Evolutionary conservation across 1,139 yeast species (phyloP).

Genomic region (Suhomyces ambrosiae): DNA sequence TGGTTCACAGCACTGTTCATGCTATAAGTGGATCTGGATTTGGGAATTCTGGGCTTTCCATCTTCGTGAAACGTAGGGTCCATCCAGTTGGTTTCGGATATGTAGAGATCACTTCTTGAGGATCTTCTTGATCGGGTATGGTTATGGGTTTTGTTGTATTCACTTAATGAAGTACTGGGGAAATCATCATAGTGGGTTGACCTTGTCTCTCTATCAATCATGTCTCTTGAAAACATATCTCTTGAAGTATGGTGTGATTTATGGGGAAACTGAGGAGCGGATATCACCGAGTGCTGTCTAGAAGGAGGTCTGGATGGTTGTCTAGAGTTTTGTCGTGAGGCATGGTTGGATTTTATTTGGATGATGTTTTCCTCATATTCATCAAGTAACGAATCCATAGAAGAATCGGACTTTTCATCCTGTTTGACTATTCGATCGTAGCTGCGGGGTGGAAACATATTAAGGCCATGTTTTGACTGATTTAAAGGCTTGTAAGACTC

Average conservation of each 20-base stretch:
- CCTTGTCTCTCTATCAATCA: constrained; percentile 9
- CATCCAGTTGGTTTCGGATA: constrained; percentile 49
- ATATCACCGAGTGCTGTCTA: constrained; percentile 27
- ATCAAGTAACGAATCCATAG: constrained; percentile 55
- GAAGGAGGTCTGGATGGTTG: constrained; percentile 33
- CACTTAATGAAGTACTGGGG: constrained; percentile 41
- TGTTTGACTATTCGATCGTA: constrained; percentile 2
- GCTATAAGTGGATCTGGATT: constrained; percentile 35
- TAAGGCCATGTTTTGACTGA: background rate
- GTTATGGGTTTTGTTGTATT: constrained; percentile 34
- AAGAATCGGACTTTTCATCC: constrained; percentile 40
- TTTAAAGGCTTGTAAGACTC: background rate
- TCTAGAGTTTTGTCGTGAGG: constrained; percentile 33
- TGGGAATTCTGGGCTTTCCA: constrained; percentile 15
- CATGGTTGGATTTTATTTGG: constrained; percentile 20
- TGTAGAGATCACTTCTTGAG: constrained; percentile 45
- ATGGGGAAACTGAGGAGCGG: constrained; percentile 23
- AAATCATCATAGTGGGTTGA: constrained; percentile 23
- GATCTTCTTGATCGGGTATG: constrained; percentile 35
- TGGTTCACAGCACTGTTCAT: constrained; percentile 18
- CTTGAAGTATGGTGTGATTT: constrained; percentile 6
- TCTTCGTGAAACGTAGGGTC: constrained; percentile 31
- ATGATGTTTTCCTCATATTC: constrained; percentile 50
- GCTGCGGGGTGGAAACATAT: background rate
- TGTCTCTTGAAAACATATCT: constrained; percentile 10